phyloP scores from a whole-genome alignment of 768 basidiomycete genomes.

The Termitomyces heimii region DNA sequence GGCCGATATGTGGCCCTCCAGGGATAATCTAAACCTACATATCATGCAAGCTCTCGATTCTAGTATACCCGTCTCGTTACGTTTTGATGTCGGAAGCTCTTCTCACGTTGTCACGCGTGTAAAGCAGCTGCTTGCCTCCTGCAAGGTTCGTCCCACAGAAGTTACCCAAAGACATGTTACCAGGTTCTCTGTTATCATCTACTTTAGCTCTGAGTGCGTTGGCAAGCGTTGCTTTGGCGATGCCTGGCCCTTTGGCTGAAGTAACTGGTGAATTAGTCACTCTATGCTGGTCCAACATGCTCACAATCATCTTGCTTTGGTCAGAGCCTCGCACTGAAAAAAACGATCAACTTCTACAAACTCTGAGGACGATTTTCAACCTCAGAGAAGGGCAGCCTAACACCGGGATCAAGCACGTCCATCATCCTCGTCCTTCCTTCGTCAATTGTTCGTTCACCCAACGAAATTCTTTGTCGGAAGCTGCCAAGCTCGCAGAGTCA shows the following conservation, averaged over 20 bases:
- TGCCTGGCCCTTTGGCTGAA: neutral
- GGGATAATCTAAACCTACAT: neutral
- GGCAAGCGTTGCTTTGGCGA: neutral
- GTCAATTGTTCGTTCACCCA: constrained; percentile 26
- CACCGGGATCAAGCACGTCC: constrained; percentile 1
- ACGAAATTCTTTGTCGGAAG: constrained; percentile 24
- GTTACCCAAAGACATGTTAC: neutral
- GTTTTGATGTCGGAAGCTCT: neutral
- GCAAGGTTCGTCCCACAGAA: neutral
- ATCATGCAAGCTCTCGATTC: neutral
- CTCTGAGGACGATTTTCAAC: neutral
- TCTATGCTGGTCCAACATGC: neutral
- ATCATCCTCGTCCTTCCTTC: constrained; percentile 24
- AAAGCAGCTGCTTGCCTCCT: too few species aligned
- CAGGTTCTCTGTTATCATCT: neutral
- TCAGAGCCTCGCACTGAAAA: neutral
- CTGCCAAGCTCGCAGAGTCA: constrained; percentile 30
- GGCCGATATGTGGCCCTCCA: neutral
- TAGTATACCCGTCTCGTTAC: neutral
- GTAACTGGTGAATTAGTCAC: neutral
- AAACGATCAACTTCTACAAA: neutral
- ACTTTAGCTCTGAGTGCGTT: neutral
- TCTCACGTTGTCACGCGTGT: neutral
- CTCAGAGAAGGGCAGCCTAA: neutral
- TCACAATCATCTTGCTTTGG: neutral